Conservation (phyloP, 805 yeast genomes). For the Sugiyamaella lignohabitans region DNA sequence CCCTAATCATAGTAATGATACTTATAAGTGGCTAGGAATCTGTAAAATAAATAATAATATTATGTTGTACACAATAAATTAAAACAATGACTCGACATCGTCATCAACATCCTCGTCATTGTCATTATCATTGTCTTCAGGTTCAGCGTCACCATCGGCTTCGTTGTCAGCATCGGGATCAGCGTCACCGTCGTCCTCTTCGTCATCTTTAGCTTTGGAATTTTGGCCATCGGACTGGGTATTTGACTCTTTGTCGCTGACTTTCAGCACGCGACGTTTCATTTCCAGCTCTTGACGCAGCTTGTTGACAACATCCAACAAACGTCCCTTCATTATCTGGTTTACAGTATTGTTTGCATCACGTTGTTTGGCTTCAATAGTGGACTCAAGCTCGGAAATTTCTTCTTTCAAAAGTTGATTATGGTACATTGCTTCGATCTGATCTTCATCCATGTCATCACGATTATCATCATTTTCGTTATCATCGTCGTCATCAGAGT, state of each 20-base stretch:
- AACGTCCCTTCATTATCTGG: constrained; percentile 81
- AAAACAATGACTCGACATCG: constrained; percentile 37
- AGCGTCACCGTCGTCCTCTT: constrained; percentile 27
- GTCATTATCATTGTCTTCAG: constrained; percentile 30
- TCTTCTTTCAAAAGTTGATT: constrained; percentile 77
- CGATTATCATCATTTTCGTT: constrained; percentile 47
- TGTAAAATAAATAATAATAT: no score
- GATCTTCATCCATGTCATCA: constrained; percentile 47
- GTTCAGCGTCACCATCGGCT: constrained; percentile 45
- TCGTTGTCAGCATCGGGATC: constrained; percentile 32
- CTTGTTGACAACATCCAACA: constrained; percentile 70
- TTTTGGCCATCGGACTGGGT: constrained; percentile 23
- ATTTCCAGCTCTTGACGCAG: constrained; percentile 75
- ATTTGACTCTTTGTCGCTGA: constrained; percentile 21
- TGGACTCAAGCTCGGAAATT: constrained; percentile 69
- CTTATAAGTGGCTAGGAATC: no score
- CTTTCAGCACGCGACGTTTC: constrained; percentile 60
- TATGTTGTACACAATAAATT: no score
- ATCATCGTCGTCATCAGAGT: constrained; percentile 47
- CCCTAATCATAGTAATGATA: no score
- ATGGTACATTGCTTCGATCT: constrained; percentile 51
- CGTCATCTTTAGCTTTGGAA: constrained; percentile 28
- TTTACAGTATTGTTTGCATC: constrained; percentile 65
- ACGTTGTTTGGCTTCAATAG: constrained; percentile 65
- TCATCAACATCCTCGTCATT: constrained; percentile 38